phyloP scores from a whole-genome alignment of 208 protist species.

The Leishmania braziliensis region DNA sequence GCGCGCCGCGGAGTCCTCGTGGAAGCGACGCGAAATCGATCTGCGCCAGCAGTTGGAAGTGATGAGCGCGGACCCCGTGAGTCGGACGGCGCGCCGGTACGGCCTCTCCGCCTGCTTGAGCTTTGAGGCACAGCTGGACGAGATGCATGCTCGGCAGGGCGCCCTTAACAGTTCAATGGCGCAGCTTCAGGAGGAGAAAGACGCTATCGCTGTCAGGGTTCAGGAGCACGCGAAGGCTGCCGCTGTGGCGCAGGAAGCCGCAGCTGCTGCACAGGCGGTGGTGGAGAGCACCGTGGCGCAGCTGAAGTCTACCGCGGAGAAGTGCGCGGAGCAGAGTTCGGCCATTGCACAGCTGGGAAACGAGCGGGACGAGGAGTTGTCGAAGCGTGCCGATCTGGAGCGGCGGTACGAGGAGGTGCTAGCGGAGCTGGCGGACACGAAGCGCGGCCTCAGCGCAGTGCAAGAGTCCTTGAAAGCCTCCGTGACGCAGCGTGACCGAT shows the following conservation, averaged over 20 bases:
- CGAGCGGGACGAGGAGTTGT: background rate
- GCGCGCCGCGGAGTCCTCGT: constrained; percentile 41
- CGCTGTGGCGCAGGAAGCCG: constrained; percentile 2
- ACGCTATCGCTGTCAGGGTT: constrained; percentile 9
- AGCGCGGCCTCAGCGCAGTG: constrained; percentile 16
- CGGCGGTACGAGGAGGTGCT: constrained; percentile 21
- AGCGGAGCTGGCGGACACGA: constrained; percentile 21
- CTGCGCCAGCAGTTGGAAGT: constrained; percentile 62
- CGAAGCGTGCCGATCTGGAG: constrained; percentile 5
- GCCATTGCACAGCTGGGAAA: constrained; percentile 1
- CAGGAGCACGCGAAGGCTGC: background rate
- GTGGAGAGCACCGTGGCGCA: constrained; percentile 10
- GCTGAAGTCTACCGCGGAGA: background rate
- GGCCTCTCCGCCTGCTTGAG: constrained; percentile 54
- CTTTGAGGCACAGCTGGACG: constrained; percentile 59
- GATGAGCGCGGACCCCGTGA: constrained; percentile 73
- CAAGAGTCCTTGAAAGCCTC: constrained; percentile 21
- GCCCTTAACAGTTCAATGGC: constrained; percentile 6
- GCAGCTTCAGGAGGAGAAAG: constrained; percentile 13
- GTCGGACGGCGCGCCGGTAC: constrained; percentile 63
- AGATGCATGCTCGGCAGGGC: constrained; percentile 29
- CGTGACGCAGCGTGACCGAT: constrained; percentile 37
- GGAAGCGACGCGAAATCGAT: constrained; percentile 60
- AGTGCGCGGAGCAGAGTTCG: constrained; percentile 2
- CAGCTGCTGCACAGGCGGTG: constrained; percentile 5